Conservation (phyloP, 1,139 yeast genomes). For the Pichiaceae sp. region DNA sequence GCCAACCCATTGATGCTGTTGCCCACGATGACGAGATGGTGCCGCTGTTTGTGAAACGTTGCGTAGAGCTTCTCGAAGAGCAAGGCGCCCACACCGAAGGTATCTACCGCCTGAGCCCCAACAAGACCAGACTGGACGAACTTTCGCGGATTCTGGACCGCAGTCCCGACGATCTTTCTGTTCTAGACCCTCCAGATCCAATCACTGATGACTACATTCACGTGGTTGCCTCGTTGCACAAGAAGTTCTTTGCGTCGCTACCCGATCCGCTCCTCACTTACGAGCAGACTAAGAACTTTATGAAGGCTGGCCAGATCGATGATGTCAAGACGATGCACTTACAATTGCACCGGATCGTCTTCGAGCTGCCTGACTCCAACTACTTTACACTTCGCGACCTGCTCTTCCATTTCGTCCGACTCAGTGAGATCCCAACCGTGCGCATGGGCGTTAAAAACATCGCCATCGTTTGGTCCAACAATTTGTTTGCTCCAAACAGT, state of each 20-base stretch:
- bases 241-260: conserved; percentile 55
- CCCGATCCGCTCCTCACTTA: conserved; percentile 66
- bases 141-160: conserved; percentile 65
- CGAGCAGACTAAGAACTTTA: conserved; percentile 46
- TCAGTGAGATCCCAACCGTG: conserved; percentile 41
- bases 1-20: conserved; percentile 69
- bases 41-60: conserved; percentile 83
- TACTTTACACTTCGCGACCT: conserved; percentile 84
- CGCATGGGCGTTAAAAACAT: conserved; percentile 76
- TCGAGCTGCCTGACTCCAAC: conserved; percentile 87
- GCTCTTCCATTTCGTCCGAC: conserved; percentile 57
- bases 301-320: conserved; percentile 67
- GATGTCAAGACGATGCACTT: conserved; percentile 54
- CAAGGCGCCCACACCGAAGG: conserved; percentile 86
- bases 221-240: conserved; percentile 62
- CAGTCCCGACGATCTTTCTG: conserved; percentile 62
- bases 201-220: conserved; percentile 65
- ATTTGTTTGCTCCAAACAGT: conserved; percentile 48
- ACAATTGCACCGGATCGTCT: conserved; percentile 78
- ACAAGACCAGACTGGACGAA: conserved; percentile 63
- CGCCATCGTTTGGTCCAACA: conserved; percentile 94
- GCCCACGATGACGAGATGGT: conserved; percentile 85
- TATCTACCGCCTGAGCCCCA: conserved; percentile 80
- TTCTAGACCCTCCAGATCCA: conserved; percentile 40
- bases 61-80: conserved; percentile 77